Evolutionary conservation across 176 grass and related monocot genomes (phyloP).

Genomic region (Bromus sterilis): DNA sequence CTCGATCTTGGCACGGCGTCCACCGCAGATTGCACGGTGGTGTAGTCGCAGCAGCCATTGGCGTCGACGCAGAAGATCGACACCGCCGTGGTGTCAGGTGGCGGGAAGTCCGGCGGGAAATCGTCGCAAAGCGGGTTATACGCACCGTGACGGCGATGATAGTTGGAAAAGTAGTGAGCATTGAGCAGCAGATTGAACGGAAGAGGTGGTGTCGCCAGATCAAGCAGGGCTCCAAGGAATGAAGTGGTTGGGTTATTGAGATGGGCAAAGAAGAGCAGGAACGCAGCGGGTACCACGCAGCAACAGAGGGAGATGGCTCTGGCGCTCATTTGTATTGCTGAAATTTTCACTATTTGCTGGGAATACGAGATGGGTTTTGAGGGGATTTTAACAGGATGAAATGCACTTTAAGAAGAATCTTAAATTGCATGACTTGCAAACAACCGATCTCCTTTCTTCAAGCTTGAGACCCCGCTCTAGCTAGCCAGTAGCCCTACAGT

Average conservation of each 20-base stretch:
- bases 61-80: conserved; percentile 62
- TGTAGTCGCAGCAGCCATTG: conserved; percentile 79
- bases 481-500: conserved; percentile 28
- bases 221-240: background rate
- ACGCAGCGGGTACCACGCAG: conserved; percentile 19
- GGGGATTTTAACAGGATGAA: conserved; percentile 24
- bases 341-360: background rate
- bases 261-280: conserved; percentile 25
- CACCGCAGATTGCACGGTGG: conserved; percentile 52
- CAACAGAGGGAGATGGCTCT: conserved; percentile 15
- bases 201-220: conserved; percentile 6
- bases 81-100: conserved; percentile 13
- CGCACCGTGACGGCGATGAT: background rate
- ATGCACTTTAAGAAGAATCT: conserved; percentile 37
- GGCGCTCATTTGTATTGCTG: conserved; percentile 9
- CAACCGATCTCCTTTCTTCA: conserved; percentile 56
- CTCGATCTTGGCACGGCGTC: conserved; percentile 38
- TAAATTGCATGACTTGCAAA: conserved; percentile 80
- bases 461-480: conserved; percentile 22
- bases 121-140: conserved; percentile 51
- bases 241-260: background rate
- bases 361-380: background rate
- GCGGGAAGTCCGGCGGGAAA: conserved; percentile 61
- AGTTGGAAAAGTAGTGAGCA: background rate
- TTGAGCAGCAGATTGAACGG: background rate